Evolutionary conservation across 2,329 filamentous ascomycete species (phyloP).

Genomic region (Epichloe coenophiala): DNA sequence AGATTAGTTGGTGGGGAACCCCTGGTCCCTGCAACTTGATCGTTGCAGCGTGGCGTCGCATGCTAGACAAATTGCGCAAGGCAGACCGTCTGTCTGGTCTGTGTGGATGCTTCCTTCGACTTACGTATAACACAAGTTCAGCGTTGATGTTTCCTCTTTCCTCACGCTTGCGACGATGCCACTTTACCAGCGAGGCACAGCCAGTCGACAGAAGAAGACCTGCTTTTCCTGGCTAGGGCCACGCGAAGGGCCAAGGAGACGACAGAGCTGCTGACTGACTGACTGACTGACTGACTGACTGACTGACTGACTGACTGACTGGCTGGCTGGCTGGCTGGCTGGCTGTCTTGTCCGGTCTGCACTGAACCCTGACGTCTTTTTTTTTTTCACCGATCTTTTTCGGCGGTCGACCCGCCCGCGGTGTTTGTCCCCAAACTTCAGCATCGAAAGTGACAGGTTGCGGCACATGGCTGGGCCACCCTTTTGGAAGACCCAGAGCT

Average conservation of each 20-base stretch:
- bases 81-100: neutral
- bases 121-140: constrained; percentile 5
- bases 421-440: neutral
- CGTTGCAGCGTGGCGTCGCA: constrained; percentile 7
- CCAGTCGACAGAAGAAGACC: neutral
- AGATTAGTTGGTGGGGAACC: neutral
- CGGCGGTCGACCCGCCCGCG: constrained; percentile 2
- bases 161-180: constrained; percentile 7
- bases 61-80: constrained; percentile 4
- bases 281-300: neutral
- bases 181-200: constrained; percentile 1
- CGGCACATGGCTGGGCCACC: neutral
- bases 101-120: neutral
- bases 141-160: constrained; percentile 16
- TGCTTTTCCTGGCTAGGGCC: neutral
- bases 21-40: neutral
- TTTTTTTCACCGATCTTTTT: constrained; percentile 2
- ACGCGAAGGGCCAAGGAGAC: neutral
- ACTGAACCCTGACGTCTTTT: neutral
- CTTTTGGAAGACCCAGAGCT: neutral
- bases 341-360: neutral
- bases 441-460: constrained; percentile 1
- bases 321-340: neutral
- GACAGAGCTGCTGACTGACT: neutral
- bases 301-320: neutral